phyloP scores from a whole-genome alignment of 768 basidiomycete species.

The Trametes sanguinea region DNA sequence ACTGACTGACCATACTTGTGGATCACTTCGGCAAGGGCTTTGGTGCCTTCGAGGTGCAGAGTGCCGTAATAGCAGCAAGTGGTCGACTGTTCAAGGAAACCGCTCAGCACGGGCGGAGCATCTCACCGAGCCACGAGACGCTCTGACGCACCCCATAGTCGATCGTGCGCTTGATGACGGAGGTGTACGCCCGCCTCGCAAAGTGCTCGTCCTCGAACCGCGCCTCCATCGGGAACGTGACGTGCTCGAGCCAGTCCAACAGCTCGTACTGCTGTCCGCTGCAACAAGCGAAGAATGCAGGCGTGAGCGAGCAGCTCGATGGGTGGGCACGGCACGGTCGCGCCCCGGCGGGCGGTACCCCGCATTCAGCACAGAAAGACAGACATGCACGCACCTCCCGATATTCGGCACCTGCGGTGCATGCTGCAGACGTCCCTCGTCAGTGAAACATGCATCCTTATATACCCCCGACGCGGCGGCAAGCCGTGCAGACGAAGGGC shows the following conservation, averaged over 20 bases:
- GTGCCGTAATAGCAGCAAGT: conserved; percentile 92
- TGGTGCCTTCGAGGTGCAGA: conserved; percentile 79
- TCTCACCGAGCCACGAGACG: neutral
- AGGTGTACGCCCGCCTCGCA: conserved; percentile 66
- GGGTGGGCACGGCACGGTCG: too few species aligned
- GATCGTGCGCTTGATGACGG: conserved; percentile 71
- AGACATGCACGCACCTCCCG: conserved; percentile 46
- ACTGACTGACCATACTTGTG: conserved; percentile 52
- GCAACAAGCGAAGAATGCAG: conserved; percentile 1
- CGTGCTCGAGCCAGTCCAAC: conserved; percentile 80
- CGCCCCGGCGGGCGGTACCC: too few species aligned
- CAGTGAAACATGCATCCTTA: neutral
- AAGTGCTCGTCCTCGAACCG: conserved; percentile 71
- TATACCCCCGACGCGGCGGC: too few species aligned
- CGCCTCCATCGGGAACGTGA: conserved; percentile 88
- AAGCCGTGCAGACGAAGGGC: neutral
- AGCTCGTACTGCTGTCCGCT: conserved; percentile 87
- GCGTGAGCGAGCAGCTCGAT: neutral
- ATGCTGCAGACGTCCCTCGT: conserved; percentile 49
- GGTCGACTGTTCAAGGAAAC: conserved; percentile 64
- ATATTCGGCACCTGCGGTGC: conserved; percentile 79
- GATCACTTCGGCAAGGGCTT: conserved; percentile 76
- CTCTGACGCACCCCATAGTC: conserved; percentile 68
- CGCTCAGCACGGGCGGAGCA: neutral
- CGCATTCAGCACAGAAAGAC: too few species aligned